Evolutionary conservation across 768 basidiomycete genomes (phyloP).

Genomic region (Mycena venus): DNA sequence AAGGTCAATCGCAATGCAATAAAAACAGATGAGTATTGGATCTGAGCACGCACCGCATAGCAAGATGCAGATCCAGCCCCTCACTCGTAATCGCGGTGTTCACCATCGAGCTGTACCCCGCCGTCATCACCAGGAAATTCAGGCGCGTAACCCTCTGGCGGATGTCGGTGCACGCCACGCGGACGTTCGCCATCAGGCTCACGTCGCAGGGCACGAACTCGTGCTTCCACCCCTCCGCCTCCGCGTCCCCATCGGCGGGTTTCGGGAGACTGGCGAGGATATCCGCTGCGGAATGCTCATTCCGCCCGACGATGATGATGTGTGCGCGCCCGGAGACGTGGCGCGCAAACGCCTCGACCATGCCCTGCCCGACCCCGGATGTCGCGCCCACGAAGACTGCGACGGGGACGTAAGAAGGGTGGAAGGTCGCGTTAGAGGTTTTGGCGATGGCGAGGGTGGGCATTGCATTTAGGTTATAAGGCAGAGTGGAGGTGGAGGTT

Average conservation of each 20-base stretch:
- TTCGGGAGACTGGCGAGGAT: conserved; percentile 47
- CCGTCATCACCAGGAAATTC: conserved; percentile 50
- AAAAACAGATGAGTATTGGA: not conserved
- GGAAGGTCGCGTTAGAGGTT: conserved; percentile 32
- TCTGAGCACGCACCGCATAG: conserved; percentile 9
- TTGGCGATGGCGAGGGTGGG: conserved; percentile 25
- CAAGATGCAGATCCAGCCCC: conserved; percentile 46
- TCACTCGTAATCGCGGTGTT: conserved; percentile 48
- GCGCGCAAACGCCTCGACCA: conserved; percentile 48
- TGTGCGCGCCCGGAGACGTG: conserved; percentile 51
- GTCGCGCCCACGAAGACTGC: conserved; percentile 35
- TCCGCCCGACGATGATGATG: conserved; percentile 53
- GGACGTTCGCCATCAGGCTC: conserved; percentile 49
- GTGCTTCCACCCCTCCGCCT: conserved; percentile 29
- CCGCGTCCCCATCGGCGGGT: conserved; percentile 21
- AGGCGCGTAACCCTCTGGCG: conserved; percentile 36
- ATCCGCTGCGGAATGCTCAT: conserved; percentile 46
- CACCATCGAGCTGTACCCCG: conserved; percentile 43
- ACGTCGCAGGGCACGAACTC: conserved; percentile 53
- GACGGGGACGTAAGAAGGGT: conserved; percentile 21
- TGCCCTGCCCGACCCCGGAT: conserved; percentile 44
- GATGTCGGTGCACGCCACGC: conserved; percentile 41
- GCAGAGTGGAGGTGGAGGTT: too few relatives aligned
- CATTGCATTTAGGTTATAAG: too few relatives aligned
- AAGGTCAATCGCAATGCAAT: too few relatives aligned